Evolutionary conservation across 1,284 basidiomycete species (phyloP), one percentile per base, ranked within the genome.

Genomic region (Chalciporus piperatoides): DNA sequence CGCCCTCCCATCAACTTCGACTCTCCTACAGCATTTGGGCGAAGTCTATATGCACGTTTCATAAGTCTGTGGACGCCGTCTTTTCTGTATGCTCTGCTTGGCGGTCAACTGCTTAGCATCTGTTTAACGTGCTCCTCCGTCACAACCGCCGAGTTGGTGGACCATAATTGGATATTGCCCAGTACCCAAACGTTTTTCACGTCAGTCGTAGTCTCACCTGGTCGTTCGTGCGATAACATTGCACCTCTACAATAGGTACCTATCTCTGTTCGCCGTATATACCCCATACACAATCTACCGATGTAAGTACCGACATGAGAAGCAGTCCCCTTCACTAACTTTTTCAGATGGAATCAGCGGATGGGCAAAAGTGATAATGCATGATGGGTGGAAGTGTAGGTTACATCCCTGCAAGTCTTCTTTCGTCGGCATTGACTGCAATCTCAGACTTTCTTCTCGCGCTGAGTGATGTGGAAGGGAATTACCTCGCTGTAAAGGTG

Each of bases 301-400:
- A 66, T 90, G 83, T 86, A 55, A 57, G 80, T 46, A 1, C 6
- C 1, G 2, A 15, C 48, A 8, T 30, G 8, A 7, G 25, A n/a
- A 10, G 11, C 2, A 4, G 10, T 2, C 2, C 8, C 8, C 1
- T 27, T 17, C 6, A 27, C 52, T 45, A 44, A 60, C 19, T 37
- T 48, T 10, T 55, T 6, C 48, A 90, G 87, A 92, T 62, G 90
- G 89, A 21, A 72, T 86, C 54, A 77, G 76, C 55, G 89, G 89
- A 28, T 92, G 89, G 89, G 72, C 67, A 32, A 82, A 81, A 53
- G 75, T 92, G 71, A 67, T 92, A 21, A 58, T 75, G 44, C 73
- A 72, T 15, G 90, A 92, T 63, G 90, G 90, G 6, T 92, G 90
- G 90, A 91, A 86, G 75, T 93, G 88, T 88, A 52, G n/a, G 81